These are phyloP conservation scores for Pythium grandisporangium DNA, from an alignment of 352 stramenopile species.

Conservation along the genomic window DNA sequence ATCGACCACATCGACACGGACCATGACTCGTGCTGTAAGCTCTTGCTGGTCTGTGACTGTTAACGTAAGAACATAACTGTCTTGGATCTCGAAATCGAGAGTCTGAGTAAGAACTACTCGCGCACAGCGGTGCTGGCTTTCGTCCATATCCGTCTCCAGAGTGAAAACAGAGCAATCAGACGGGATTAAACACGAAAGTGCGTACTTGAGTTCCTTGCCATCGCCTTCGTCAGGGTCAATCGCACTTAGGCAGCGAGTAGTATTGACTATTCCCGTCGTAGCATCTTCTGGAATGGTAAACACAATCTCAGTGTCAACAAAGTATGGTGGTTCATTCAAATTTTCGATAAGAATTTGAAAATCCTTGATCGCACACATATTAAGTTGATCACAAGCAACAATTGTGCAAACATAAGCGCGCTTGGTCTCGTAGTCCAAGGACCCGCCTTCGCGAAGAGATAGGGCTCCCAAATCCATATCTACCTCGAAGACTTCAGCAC, in stretches of 20 bases:
- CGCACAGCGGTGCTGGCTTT: slow-evolving; percentile 23
- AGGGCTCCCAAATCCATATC: slow-evolving; percentile 15
- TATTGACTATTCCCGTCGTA: neutral
- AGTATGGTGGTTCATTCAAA: slow-evolving; percentile 40
- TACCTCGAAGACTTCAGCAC: slow-evolving; percentile 38
- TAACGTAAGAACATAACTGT: slow-evolving; percentile 25
- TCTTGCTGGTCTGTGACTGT: slow-evolving; percentile 17
- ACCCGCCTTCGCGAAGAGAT: slow-evolving; percentile 12
- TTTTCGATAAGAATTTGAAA: slow-evolving; percentile 30
- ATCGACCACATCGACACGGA: slow-evolving; percentile 32
- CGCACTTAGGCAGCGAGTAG: slow-evolving; percentile 26
- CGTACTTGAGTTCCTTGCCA: slow-evolving; percentile 23
- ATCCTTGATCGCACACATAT: slow-evolving; percentile 36
- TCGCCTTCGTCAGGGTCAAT: slow-evolving; percentile 37
- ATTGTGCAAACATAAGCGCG: slow-evolving; percentile 33
- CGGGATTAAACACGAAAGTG: slow-evolving; percentile 16
- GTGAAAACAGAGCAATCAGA: slow-evolving; percentile 27
- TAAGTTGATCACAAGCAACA: slow-evolving; percentile 32
- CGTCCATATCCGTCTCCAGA: slow-evolving; percentile 24
- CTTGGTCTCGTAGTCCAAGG: slow-evolving; percentile 31
- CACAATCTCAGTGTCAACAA: slow-evolving; percentile 9
- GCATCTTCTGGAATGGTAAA: slow-evolving; percentile 36
- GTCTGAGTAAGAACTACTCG: slow-evolving; percentile 20
- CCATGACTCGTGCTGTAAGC: slow-evolving; percentile 9
- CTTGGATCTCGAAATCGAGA: slow-evolving; percentile 34